phyloP scores from a whole-genome alignment of 2,329 filamentous ascomycete species.

The Cadophora gregata region DNA sequence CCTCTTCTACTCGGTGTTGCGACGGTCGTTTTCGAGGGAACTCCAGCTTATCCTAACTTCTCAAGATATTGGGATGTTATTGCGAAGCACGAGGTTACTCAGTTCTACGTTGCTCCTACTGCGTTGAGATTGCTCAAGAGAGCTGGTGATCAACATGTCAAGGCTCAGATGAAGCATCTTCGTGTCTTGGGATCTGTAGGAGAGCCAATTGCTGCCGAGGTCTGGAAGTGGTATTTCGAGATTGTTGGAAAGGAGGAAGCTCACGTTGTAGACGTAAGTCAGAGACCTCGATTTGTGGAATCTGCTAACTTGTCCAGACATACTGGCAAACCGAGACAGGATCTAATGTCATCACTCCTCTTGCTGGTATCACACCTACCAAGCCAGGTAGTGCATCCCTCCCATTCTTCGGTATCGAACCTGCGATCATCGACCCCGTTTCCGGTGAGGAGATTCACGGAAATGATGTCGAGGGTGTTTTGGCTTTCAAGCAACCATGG shows the following conservation, averaged over 20 bases:
- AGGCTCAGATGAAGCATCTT: conserved; percentile 86
- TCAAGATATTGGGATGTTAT: conserved; percentile 99
- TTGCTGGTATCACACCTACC: conserved; percentile 91
- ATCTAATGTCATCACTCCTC: conserved; percentile 91
- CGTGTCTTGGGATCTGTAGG: conserved; percentile 93
- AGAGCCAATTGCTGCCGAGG: conserved; percentile 95
- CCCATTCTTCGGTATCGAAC: conserved; percentile 98
- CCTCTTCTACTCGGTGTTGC: conserved; percentile 91
- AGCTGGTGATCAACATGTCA: conserved; percentile 90
- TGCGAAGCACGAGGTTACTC: conserved; percentile 91
- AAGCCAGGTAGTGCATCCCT: conserved; percentile 96
- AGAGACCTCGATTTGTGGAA: conserved; percentile 22
- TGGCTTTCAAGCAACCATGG: conserved; percentile 94
- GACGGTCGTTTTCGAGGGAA: conserved; percentile 97
- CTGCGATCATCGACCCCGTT: conserved; percentile 95
- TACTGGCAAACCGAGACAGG: conserved; percentile 99
- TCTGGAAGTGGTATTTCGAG: conserved; percentile 99
- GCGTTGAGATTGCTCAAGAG: conserved; percentile 93
- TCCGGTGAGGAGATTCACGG: conserved; percentile 91
- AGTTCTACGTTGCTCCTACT: conserved; percentile 98
- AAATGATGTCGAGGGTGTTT: conserved; percentile 87
- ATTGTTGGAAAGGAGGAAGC: conserved; percentile 91
- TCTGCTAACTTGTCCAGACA: conserved; percentile 63
- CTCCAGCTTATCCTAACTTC: conserved; percentile 96
- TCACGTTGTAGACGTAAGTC: conserved; percentile 89